These are phyloP conservation scores for Iberis amara DNA, from an alignment of 441 rosid genomes.

Conservation along the genomic window DNA sequence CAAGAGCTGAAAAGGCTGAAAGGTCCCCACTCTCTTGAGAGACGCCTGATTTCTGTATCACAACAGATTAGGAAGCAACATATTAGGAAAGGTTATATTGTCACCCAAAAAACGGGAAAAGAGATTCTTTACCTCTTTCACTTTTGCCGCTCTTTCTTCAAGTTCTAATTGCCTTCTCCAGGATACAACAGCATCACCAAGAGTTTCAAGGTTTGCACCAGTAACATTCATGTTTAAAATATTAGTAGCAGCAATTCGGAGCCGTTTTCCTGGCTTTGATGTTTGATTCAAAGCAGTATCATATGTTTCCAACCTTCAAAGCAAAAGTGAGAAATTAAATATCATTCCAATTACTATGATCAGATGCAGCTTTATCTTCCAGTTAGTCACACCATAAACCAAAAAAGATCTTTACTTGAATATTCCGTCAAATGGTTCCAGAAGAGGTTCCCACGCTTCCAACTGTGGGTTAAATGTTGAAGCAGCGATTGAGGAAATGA, in stretches of 20 bases:
- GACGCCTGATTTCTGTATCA: constrained; percentile 53
- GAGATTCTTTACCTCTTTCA: constrained; percentile 53
- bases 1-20: constrained; percentile 77
- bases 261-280: constrained; percentile 70
- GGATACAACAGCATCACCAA: constrained; percentile 69
- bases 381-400: constrained; percentile 13
- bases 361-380: constrained; percentile 1
- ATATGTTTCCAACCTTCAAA: constrained; percentile 87
- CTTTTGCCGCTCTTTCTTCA: constrained; percentile 74
- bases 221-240: constrained; percentile 79
- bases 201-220: constrained; percentile 85
- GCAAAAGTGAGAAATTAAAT: constrained; percentile 9
- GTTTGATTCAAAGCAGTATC: constrained; percentile 54
- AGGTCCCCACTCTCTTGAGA: constrained; percentile 49
- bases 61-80: constrained; percentile 27
- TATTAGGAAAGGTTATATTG: constrained; percentile 1
- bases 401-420: constrained; percentile 62
- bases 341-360: constrained; percentile 17
- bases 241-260: constrained; percentile 80
- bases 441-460: constrained; percentile 99
- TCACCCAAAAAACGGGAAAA: constrained; percentile 9
- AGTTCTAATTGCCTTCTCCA: constrained; percentile 93
- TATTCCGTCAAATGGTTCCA: constrained; percentile 99
- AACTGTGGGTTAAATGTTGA: constrained; percentile 89
- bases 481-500: constrained; percentile 90